Evolutionary conservation across 2,329 filamentous ascomycete species (phyloP).

Genomic region (Neonectria magnoliae): DNA sequence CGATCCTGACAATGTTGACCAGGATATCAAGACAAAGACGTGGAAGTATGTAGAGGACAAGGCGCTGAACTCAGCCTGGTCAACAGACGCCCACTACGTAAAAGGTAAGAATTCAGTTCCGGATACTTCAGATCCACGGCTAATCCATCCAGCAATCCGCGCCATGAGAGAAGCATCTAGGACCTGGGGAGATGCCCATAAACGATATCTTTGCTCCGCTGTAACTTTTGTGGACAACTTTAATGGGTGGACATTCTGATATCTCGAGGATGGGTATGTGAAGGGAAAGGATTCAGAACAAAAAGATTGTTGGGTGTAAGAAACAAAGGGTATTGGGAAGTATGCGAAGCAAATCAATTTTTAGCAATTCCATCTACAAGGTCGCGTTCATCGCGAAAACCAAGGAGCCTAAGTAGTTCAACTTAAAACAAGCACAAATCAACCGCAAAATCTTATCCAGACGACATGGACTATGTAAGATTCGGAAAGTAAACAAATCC

Average conservation of each 20-base stretch:
- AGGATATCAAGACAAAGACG: conserved; percentile 68
- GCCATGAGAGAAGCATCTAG: conserved; percentile 78
- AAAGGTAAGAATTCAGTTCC: conserved; percentile 67
- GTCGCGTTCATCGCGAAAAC: neutral
- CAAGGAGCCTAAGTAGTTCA: neutral
- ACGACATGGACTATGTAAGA: neutral
- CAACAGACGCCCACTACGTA: conserved; percentile 83
- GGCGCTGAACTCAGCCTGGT: conserved; percentile 74
- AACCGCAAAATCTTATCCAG: neutral
- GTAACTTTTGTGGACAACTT: conserved; percentile 80
- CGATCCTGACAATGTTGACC: conserved; percentile 69
- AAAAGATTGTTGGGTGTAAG: neutral
- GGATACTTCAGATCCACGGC: neutral
- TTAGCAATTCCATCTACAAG: neutral
- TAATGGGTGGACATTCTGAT: conserved; percentile 67
- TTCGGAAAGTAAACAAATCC: neutral
- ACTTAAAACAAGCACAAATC: neutral
- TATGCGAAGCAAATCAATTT: no score
- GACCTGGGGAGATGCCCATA: conserved; percentile 77
- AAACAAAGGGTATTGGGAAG: neutral
- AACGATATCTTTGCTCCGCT: conserved; percentile 73
- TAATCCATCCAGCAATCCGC: conserved; percentile 64
- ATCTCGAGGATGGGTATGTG: neutral
- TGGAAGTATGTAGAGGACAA: conserved; percentile 82
- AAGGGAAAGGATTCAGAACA: neutral